phyloP scores from a whole-genome alignment of 73 alveolate species.

The Paramecium bursaria region DNA sequence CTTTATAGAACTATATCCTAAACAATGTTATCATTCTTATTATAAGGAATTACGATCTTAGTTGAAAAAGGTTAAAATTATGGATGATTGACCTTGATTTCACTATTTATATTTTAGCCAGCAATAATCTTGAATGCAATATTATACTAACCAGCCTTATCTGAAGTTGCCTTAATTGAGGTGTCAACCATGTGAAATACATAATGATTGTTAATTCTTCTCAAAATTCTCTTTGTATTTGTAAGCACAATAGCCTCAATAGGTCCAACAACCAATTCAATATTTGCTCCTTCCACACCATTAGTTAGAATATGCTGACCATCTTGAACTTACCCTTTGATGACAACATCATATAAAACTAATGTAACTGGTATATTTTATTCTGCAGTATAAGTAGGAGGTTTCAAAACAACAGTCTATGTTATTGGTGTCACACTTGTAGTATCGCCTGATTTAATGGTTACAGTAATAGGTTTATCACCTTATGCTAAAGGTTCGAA shows the following conservation, averaged over 20 bases:
- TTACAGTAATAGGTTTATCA: slow-evolving; percentile 7
- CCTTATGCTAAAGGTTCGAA: slow-evolving; percentile 7
- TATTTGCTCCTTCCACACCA: neutral
- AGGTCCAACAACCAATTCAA: neutral
- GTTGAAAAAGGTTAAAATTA: neutral
- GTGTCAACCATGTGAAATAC: neutral
- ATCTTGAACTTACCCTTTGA: slow-evolving; percentile 21
- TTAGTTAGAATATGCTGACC: neutral
- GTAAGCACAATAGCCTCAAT: neutral
- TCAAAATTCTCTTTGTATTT: neutral
- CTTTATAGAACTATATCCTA: slow-evolving; percentile 18
- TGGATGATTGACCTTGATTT: neutral
- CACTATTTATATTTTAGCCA: neutral
- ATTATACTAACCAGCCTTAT: slow-evolving; percentile 22
- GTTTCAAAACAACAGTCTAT: neutral
- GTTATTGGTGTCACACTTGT: slow-evolving; percentile 17
- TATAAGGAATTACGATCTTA: neutral
- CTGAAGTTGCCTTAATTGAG: slow-evolving; percentile 17
- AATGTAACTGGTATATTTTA: slow-evolving; percentile 29
- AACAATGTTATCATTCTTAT: neutral
- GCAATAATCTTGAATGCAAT: slow-evolving; percentile 1
- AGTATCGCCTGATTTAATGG: neutral
- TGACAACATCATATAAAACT: neutral
- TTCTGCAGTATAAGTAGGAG: neutral
- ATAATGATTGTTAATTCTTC: neutral